Conservation (phyloP, 441 rosid species). For the Gossypium davidsonii region DNA sequence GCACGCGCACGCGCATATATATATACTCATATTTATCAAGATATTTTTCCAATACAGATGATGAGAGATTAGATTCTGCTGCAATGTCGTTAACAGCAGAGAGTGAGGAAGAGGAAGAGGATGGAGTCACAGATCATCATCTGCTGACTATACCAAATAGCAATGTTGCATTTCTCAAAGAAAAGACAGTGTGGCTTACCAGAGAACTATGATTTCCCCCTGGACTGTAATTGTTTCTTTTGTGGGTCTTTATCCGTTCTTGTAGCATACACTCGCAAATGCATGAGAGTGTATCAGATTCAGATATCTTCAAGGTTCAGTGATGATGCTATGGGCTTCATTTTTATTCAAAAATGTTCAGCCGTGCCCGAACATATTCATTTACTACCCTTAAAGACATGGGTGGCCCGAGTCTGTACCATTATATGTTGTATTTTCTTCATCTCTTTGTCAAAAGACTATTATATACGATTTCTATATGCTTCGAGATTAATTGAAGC, state of each 20-base stretch:
- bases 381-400: background rate
- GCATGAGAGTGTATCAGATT: background rate
- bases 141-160: constrained; percentile 45
- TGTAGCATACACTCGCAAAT: constrained; percentile 2
- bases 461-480: background rate
- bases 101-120: constrained; percentile 36
- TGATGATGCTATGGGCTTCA: constrained; percentile 9
- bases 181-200: constrained; percentile 46
- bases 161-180: constrained; percentile 49
- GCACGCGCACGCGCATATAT: background rate
- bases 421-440: background rate
- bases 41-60: constrained; percentile 23
- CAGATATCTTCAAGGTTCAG: background rate
- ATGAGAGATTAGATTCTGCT: constrained; percentile 38
- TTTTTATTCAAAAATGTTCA: constrained; percentile 3
- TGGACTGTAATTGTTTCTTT: background rate
- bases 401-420: constrained; percentile 7
- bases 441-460: background rate
- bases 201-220: constrained; percentile 36
- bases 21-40: background rate
- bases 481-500: background rate
- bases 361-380: constrained; percentile 4
- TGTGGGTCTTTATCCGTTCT: background rate
- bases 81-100: constrained; percentile 28
- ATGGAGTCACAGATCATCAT: constrained; percentile 35